Conservation (phyloP, 768 basidiomycete species). For the Phylloporus sp. region DNA sequence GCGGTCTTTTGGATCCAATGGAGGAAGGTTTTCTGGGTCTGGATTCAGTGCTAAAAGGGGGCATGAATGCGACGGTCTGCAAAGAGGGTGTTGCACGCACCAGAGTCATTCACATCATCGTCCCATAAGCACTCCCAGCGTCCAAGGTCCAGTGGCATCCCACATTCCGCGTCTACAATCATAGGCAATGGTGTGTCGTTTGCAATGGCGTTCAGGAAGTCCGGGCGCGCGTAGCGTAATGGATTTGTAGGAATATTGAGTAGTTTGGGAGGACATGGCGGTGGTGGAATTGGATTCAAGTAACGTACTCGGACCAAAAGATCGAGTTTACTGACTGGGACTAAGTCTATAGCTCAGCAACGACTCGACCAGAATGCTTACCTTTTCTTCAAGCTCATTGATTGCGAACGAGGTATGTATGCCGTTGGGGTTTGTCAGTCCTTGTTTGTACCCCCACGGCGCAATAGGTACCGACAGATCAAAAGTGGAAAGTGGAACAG, state of each 20-base stretch:
- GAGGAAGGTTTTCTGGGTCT: conserved; percentile 50
- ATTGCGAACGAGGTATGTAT: conserved; percentile 1
- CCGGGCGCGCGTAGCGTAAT: conserved; percentile 79
- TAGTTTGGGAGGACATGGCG: conserved; percentile 95
- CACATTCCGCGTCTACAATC: conserved; percentile 95
- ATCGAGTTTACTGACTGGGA: conserved; percentile 66
- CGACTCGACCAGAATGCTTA: conserved; percentile 11
- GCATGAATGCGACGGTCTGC: neutral
- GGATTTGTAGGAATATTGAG: conserved; percentile 90
- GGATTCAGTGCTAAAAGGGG: conserved; percentile 54
- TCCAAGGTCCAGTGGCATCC: conserved; percentile 91
- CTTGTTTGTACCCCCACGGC: conserved; percentile 15
- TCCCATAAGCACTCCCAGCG: conserved; percentile 82
- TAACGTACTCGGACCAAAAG: conserved; percentile 91
- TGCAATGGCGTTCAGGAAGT: conserved; percentile 76
- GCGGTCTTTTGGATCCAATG: conserved; percentile 69
- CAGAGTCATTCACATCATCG: conserved; percentile 64
- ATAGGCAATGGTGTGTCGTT: conserved; percentile 84
- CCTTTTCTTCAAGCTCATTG: conserved; percentile 59
- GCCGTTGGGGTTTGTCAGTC: conserved; percentile 3
- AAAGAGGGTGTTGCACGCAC: conserved; percentile 35
- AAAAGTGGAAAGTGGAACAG: no score
- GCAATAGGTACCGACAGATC: no score
- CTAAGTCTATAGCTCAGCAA: neutral
- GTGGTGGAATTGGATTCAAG: conserved; percentile 88